phyloP scores from a whole-genome alignment of 306 rosid species.

The Ochetophila trinervis region DNA sequence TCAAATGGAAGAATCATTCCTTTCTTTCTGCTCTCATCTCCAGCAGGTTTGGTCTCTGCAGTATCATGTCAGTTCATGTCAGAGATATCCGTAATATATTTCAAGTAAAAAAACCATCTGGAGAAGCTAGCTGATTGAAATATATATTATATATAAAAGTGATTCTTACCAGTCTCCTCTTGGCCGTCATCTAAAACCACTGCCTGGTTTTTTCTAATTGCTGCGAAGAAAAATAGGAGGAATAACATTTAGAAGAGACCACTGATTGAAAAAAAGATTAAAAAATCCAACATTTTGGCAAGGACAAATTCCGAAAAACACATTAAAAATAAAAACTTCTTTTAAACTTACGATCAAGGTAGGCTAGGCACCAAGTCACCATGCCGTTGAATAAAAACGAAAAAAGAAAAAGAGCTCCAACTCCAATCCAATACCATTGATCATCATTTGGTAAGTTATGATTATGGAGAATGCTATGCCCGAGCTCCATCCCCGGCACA shows the following conservation, averaged over 20 bases:
- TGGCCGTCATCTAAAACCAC: conserved; percentile 41
- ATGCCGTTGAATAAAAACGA: conserved; percentile 51
- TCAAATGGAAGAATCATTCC: conserved; percentile 97
- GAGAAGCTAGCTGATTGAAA: neutral
- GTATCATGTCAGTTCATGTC: conserved; percentile 17
- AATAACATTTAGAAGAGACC: conserved; percentile 11
- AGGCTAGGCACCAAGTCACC: conserved; percentile 70
- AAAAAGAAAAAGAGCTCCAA: conserved; percentile 43
- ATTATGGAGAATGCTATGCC: conserved; percentile 50
- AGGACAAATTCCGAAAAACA: neutral
- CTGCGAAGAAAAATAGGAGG: conserved; percentile 34
- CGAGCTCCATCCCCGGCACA: conserved; percentile 42
- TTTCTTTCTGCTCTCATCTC: conserved; percentile 31
- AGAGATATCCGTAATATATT: conserved; percentile 16
- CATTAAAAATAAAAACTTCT: conserved; percentile 2
- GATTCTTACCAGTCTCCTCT: conserved; percentile 33
- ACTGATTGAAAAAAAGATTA: neutral
- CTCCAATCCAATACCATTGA: conserved; percentile 76
- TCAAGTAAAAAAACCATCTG: conserved; percentile 1
- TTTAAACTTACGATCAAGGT: conserved; percentile 67
- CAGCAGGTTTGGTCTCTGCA: conserved; percentile 30
- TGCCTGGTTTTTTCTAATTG: conserved; percentile 54
- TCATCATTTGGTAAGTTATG: conserved; percentile 52
- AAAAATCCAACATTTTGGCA: neutral
- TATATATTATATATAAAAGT: conserved; percentile 1